Evolutionary conservation across 108 stramenopile species (phyloP), one percentile per base, ranked within the genome.

Genomic region (Discostella stelligeroides): DNA sequence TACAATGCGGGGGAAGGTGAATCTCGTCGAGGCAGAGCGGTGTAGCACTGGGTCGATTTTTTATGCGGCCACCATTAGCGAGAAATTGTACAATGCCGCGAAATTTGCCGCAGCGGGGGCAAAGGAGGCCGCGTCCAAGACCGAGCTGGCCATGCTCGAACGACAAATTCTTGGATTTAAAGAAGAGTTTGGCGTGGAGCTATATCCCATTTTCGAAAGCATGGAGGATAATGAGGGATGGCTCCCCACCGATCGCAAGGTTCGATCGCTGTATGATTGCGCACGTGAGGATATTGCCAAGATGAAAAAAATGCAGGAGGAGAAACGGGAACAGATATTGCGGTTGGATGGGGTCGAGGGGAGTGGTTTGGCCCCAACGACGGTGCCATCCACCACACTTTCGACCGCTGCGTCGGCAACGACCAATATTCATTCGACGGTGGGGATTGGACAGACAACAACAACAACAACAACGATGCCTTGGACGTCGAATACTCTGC

Each of bases 221-320:
- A 75, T 88, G 66, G 92, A 92, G 75, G 92, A 92, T 37, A 81
- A 68, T 20, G 76, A 90, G 67, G 84, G 82, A 34, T 92, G 86
- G 83, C 66, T 92, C 45, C 92, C 92, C 7, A 88, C 88, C 21
- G 88, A 88, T 66, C 68, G 92, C n/a, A 85, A 88, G 49, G 83
- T 92, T 14, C 60, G 92, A 37, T 73, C 76, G 10, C 71, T 92
- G 46, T 92, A 92, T 63, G 92, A 92, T 77, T 51, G 51, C n/a
- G 72, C 75, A 10, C 62, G 92, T 13, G 58, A 70, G 18, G 92
- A 92, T 63, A 79, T 92, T 37, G 81, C 79, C 21, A 57, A 58
- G 34, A 76, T 88, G 63, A 82, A 84, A 18, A 49, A 69, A 24
- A 18, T 64, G 23, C 79, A 79, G 73, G 79, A 51, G 20, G 76